Percentiles rank a stretch among this genome's conserved stretches.
Evolutionary conservation across 176 grass and related monocot species (phyloP).

Genomic region (Oryza nivara): DNA sequence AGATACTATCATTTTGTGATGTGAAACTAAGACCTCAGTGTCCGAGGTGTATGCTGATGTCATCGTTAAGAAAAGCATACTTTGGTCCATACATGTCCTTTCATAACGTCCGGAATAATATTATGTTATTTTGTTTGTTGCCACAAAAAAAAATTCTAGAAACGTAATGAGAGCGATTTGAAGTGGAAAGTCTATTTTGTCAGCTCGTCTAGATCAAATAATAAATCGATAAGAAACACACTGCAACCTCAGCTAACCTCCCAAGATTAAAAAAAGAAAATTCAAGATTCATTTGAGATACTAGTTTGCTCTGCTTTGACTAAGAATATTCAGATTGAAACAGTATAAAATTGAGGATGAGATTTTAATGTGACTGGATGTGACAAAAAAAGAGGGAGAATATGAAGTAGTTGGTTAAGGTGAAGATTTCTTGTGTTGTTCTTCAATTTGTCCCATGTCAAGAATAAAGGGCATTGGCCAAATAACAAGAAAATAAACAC

Average conservation of each 20-base stretch:
- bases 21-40: not conserved
- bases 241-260: slow-evolving; percentile 29
- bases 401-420: slow-evolving; percentile 15
- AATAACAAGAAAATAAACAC: slow-evolving; percentile 16
- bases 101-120: not conserved
- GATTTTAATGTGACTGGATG: not conserved
- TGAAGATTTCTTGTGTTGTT: slow-evolving; percentile 25
- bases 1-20: not conserved
- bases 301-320: not conserved
- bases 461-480: slow-evolving; percentile 31
- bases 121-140: not conserved
- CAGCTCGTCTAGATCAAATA: slow-evolving; percentile 12
- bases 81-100: not conserved
- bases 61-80: not conserved
- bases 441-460: slow-evolving; percentile 10
- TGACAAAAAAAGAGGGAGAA: slow-evolving; percentile 24
- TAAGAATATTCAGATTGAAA: slow-evolving; percentile 26
- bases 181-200: slow-evolving; percentile 2
- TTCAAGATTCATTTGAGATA: slow-evolving; percentile 40
- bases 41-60: slow-evolving; percentile 1
- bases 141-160: not conserved
- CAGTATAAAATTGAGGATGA: not conserved
- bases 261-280: not conserved
- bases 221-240: not conserved
- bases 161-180: not conserved